Evolutionary conservation across 164 flowering plant genomes (phyloP), one percentile per base, ranked within the genome.

Genomic region (Annona cherimola): DNA sequence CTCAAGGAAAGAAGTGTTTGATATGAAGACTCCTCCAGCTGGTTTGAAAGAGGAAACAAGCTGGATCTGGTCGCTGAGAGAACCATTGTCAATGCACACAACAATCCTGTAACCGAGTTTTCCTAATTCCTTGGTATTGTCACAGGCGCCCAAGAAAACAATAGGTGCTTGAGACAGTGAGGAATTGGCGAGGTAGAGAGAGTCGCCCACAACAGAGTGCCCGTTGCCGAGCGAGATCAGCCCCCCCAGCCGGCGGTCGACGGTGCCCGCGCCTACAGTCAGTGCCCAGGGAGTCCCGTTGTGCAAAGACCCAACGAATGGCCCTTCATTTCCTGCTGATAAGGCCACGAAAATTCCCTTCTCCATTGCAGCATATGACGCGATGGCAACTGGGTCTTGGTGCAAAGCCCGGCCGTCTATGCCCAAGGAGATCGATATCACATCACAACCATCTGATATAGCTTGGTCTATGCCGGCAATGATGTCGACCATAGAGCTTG

Each of bases 271-370:
- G 4, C 84, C 92, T 4, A 90, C 92, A 0, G 92, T 92, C 6
- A 88, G 70, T 40, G 84, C 78, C 97, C 97, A 92, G 1, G 97
- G 93, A 0, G 76, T 78, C 2, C 91, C 93, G 66, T 91, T 91
- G 74, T 87, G 90, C 1, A 91, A 66, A 2, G 79, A 65, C 4
- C 44, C 78, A 14, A 41, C 1, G 42, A 7, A 45, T 44, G 94
- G 93, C n/a, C 97, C 95, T 2, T 73, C 82, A 65, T 92, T 92
- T 43, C 97, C 95, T 0, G 97, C 88, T 0, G 95, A 92, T 0
- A 89, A 66, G 0, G 92, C 74, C 1, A 90, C 90, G 7, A 91
- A 84, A 18, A 89, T 82, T 0, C 86, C 88, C 72, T 81, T 86
- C 75, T 87, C 88, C 62, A 82, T 42, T 8, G 90, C 97, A 0